Percentiles rank a stretch among this genome's conserved stretches.
Conservation (phyloP, 2,329 filamentous ascomycete species). For the Huntiella moniliformis region DNA sequence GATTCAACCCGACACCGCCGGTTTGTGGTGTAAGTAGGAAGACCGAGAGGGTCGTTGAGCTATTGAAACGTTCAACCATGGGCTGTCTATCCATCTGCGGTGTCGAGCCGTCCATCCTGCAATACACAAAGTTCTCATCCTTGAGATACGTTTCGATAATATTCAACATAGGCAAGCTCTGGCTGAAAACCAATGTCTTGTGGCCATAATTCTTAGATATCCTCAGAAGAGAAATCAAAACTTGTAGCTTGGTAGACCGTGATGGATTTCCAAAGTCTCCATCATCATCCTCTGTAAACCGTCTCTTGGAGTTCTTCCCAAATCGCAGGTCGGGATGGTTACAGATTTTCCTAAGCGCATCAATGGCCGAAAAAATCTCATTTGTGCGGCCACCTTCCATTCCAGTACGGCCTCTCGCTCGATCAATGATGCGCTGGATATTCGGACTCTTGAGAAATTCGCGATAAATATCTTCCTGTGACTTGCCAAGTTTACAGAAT, state of each 20-base stretch:
- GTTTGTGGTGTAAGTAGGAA: slow-evolving; percentile 93
- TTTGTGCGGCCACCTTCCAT: slow-evolving; percentile 2
- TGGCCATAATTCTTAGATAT: slow-evolving; percentile 82
- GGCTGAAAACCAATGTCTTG: slow-evolving; percentile 83
- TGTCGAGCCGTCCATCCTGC: slow-evolving; percentile 88
- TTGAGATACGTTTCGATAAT: slow-evolving; percentile 72
- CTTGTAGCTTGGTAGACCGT: slow-evolving; percentile 89
- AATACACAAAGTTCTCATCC: slow-evolving; percentile 51
- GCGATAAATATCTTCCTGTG: slow-evolving; percentile 12
- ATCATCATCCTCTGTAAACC: not conserved
- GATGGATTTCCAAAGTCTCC: slow-evolving; percentile 52
- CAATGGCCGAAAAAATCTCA: slow-evolving; percentile 54
- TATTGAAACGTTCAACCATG: slow-evolving; percentile 88
- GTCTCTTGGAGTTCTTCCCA: slow-evolving; percentile 6
- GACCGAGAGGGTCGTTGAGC: slow-evolving; percentile 56
- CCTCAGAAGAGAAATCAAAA: slow-evolving; percentile 69
- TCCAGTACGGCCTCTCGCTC: not conserved
- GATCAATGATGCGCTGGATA: slow-evolving; percentile 10
- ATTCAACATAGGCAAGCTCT: slow-evolving; percentile 87
- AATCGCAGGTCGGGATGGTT: slow-evolving; percentile 80
- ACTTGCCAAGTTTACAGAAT: slow-evolving; percentile 75
- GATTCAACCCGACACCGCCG: slow-evolving; percentile 78
- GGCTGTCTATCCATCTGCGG: slow-evolving; percentile 73
- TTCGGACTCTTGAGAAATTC: slow-evolving; percentile 11
- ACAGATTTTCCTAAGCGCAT: slow-evolving; percentile 86